Evolutionary conservation across 2,329 filamentous ascomycete genomes (phyloP).

Genomic region (Sporothrix pseudoabietina): DNA sequence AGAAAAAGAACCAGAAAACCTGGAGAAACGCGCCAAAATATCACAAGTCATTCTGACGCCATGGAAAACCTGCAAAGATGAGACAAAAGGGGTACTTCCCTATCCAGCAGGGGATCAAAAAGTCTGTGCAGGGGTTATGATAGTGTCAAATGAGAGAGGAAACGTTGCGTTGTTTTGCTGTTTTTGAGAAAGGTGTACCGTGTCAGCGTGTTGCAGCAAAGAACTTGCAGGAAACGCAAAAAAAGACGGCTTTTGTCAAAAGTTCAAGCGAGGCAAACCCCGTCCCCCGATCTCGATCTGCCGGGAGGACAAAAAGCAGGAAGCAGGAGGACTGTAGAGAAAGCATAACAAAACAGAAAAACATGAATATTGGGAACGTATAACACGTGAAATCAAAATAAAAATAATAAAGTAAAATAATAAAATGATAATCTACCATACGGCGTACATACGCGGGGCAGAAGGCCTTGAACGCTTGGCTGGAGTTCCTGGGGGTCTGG

Average conservation of each 20-base stretch:
- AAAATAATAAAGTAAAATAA: background rate
- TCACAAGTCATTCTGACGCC: background rate
- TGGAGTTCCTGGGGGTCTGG: background rate
- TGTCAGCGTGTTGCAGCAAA: background rate
- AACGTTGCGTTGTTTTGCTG: conserved; percentile 14
- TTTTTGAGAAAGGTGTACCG: background rate
- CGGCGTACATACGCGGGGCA: background rate
- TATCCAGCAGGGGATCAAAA: conserved; percentile 7
- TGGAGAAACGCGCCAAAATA: background rate
- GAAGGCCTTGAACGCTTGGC: background rate
- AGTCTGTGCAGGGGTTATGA: background rate
- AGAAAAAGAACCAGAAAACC: background rate
- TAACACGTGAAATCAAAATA: background rate
- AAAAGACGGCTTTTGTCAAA: background rate
- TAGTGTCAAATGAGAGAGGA: background rate
- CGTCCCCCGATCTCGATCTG: background rate
- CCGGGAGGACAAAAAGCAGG: background rate
- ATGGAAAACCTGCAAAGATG: background rate
- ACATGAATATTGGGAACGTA: too few relatives aligned
- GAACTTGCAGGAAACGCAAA: background rate
- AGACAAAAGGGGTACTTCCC: background rate
- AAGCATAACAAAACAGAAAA: background rate
- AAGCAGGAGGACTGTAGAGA: background rate
- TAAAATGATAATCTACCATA: background rate
- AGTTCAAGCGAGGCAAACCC: conserved; percentile 7